Evolutionary conservation across 495 filamentous ascomycete genomes (phyloP).

Genomic region (Umbilicaria muhlenbergii): DNA sequence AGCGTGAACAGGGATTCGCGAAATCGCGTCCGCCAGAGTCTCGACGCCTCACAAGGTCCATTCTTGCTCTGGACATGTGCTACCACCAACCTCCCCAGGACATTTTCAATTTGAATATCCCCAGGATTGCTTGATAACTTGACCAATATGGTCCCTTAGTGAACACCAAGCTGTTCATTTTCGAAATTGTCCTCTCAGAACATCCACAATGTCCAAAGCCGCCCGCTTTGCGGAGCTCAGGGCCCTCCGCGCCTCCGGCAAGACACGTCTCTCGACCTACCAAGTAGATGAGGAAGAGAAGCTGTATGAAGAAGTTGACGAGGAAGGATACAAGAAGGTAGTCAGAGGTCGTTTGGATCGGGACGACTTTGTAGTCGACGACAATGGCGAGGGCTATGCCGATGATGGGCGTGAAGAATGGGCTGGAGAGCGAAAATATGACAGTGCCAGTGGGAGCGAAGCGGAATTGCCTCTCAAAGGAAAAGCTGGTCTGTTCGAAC

Average conservation of each 20-base stretch:
- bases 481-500: conserved; percentile 37
- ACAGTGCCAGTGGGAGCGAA: conserved; percentile 54
- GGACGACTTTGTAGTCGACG: conserved; percentile 95
- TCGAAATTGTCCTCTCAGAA: conserved; percentile 7
- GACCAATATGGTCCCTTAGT: too few relatives aligned
- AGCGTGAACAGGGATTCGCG: too few relatives aligned
- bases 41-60: too few relatives aligned
- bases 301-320: conserved; percentile 92
- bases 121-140: too few relatives aligned
- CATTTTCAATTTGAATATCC: too few relatives aligned
- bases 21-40: too few relatives aligned
- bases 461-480: conserved; percentile 47
- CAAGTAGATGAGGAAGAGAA: conserved; percentile 70
- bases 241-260: conserved; percentile 74
- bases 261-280: conserved; percentile 81
- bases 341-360: conserved; percentile 77
- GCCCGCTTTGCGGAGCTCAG: conserved; percentile 54
- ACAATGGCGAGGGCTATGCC: conserved; percentile 85
- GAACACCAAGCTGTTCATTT: too few relatives aligned
- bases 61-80: too few relatives aligned
- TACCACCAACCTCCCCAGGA: too few relatives aligned
- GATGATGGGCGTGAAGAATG: conserved; percentile 97
- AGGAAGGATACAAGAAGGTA: conserved; percentile 92
- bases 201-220: conserved; percentile 13
- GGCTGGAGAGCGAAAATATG: conserved; percentile 54